Evolutionary conservation across 179 eudicot genomes (phyloP).

Genomic region (Patellifolia procumbens): DNA sequence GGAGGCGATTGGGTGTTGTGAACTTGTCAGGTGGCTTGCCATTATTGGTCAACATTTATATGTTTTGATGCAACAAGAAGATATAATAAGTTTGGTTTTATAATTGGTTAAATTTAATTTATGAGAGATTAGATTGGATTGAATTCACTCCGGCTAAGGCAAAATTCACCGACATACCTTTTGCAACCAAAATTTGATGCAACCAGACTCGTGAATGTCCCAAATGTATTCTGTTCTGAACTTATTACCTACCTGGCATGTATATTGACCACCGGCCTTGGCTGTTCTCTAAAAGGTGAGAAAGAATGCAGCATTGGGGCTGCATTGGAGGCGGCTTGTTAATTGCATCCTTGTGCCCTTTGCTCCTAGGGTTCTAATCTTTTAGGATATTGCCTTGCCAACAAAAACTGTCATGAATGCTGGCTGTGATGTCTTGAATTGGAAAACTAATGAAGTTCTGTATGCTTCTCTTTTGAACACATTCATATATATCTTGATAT

Average conservation of each 20-base stretch:
- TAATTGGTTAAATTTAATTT: neutral
- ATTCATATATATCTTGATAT: neutral
- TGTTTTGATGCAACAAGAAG: neutral
- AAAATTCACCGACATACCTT: neutral
- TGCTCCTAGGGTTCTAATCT: neutral
- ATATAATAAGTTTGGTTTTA: neutral
- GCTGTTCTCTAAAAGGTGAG: neutral
- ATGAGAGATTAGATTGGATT: neutral
- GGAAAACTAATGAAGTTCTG: neutral
- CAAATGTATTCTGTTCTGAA: no score
- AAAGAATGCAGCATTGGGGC: neutral
- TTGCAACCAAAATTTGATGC: neutral
- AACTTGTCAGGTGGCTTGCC: no score
- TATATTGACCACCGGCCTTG: neutral
- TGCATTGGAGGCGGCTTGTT: neutral
- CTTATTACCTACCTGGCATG: neutral
- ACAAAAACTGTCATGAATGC: neutral
- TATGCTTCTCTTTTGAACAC: neutral
- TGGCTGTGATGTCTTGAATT: neutral
- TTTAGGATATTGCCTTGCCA: neutral
- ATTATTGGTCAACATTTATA: neutral
- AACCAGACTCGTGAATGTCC: no score
- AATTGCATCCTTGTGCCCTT: neutral
- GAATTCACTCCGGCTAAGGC: neutral
- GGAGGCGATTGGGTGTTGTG: no score